Evolutionary conservation across 768 basidiomycete genomes (phyloP).

Genomic region (Leucogyrophana mollusca): DNA sequence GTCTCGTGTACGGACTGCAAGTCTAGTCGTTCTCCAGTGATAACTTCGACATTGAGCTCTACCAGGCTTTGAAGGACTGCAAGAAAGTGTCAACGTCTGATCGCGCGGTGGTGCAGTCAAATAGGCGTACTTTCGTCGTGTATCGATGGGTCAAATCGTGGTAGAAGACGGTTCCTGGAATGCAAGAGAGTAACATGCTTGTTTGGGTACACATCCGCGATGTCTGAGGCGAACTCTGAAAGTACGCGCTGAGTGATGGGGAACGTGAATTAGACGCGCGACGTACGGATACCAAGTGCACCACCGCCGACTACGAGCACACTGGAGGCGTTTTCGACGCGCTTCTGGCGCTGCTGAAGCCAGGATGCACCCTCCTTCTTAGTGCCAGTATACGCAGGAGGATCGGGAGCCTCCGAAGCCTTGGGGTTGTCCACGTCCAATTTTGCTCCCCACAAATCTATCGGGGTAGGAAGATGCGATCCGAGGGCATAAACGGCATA

Average conservation of each 20-base stretch:
- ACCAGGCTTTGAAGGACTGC: slow-evolving; percentile 39
- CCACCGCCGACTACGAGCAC: slow-evolving; percentile 73
- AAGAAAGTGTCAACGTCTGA: neutral
- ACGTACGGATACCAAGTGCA: slow-evolving; percentile 67
- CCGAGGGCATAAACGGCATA: slow-evolving; percentile 63
- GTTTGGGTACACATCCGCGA: slow-evolving; percentile 49
- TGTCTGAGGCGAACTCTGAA: slow-evolving; percentile 64
- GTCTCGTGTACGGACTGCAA: slow-evolving; percentile 31
- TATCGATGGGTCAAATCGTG: slow-evolving; percentile 50
- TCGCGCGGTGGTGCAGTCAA: neutral
- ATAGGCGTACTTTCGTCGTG: slow-evolving; percentile 46
- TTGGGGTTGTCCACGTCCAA: neutral
- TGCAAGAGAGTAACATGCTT: slow-evolving; percentile 60
- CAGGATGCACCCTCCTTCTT: slow-evolving; percentile 51
- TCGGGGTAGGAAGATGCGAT: slow-evolving; percentile 51
- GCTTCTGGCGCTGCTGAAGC: slow-evolving; percentile 48
- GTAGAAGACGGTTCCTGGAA: slow-evolving; percentile 53
- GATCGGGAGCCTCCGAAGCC: neutral
- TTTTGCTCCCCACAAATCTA: slow-evolving; percentile 50
- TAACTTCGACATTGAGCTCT: slow-evolving; percentile 43
- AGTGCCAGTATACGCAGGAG: slow-evolving; percentile 33
- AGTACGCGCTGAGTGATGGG: neutral
- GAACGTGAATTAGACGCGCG: neutral
- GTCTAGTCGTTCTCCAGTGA: slow-evolving; percentile 57
- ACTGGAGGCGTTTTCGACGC: slow-evolving; percentile 44